Base-by-base conservation (phyloP, 495 filamentous ascomycete genomes). In the Patellaria atrata region DNA sequence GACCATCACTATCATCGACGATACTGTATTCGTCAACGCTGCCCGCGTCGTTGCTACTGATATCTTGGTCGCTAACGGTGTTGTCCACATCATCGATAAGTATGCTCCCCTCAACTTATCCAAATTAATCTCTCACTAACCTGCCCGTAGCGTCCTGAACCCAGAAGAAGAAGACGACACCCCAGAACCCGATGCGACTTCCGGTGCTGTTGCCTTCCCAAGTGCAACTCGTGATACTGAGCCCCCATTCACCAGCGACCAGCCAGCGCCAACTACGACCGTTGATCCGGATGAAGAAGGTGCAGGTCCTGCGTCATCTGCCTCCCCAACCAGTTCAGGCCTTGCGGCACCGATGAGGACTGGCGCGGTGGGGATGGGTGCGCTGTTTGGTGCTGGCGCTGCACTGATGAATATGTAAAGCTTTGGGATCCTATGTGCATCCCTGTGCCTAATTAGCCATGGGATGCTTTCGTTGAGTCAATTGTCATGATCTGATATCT, bases 31-130 rank as follows among this genome's bases (percentile, higher is more conserved):
- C 45, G 64, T 72, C 21, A 68, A 70, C 45, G 50, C 51, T 22
- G 67, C 75, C 0, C 56, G 64, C 35, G 56, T 82, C n/a, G 43
- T 75, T 7, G 52, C 55, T 20, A 41, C 69, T 2, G 64, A 82
- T 48, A 53, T 82, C 3, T 60, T 84, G 0, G 44, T 77, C 30
- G 56, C 56, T 14, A 79, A 79, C 31, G 79, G 79, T 38, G 76
- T 83, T 7, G 53, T 80, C 4, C 77, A 82, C 47, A 53, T 79
- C 20, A 67, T 79, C 40, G 70, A 79, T 41, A 56, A 53, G 68
- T 59, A 45, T 34, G 47, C 15, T 17, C 13, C 14, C 17, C 16
- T 6, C n/a, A 6, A 15, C 27, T 26, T 23, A 19, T 11, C 22
- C 16, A 16, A 20, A 15, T 5, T 8, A 12, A 37, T 6, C 24